Evolutionary conservation across 352 stramenopile species (phyloP).

Genomic region (Phytophthora melonis): DNA sequence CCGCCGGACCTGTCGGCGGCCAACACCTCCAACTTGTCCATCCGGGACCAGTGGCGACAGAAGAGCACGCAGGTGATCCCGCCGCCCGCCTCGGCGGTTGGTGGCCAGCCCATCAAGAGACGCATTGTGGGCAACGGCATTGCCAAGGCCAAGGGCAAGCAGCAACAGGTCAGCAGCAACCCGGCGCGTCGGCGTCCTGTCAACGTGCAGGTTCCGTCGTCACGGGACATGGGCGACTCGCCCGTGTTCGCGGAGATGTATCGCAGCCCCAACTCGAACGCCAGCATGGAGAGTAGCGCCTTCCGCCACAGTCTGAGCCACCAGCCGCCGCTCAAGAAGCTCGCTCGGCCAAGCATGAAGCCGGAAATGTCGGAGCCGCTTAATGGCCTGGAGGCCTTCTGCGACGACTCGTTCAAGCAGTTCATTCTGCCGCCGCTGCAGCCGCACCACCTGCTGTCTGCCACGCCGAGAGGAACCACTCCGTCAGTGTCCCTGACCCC

Average conservation of each 20-base stretch:
- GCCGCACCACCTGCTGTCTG: conserved; percentile 47
- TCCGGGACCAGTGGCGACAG: conserved; percentile 78
- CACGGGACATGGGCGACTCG: conserved; percentile 18
- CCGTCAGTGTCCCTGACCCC: conserved; percentile 12
- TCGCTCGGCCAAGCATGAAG: conserved; percentile 46
- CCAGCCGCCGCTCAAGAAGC: conserved; percentile 63
- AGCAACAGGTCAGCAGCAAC: neutral
- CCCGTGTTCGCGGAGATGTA: conserved; percentile 38
- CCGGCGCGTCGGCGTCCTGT: conserved; percentile 20
- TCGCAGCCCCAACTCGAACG: conserved; percentile 38
- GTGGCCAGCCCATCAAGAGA: conserved; percentile 20
- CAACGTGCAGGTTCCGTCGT: conserved; percentile 29
- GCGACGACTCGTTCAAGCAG: conserved; percentile 55
- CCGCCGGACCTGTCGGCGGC: conserved; percentile 59
- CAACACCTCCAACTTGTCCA: conserved; percentile 49
- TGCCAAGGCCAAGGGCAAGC: conserved; percentile 50
- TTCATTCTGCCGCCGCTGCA: conserved; percentile 60
- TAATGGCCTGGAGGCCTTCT: conserved; percentile 63
- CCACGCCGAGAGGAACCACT: conserved; percentile 34
- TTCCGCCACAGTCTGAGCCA: conserved; percentile 47
- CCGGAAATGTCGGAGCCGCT: conserved; percentile 33
- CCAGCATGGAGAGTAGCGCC: conserved; percentile 31
- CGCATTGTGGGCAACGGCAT: conserved; percentile 60
- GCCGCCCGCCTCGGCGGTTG: conserved; percentile 3
- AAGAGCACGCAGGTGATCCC: conserved; percentile 59